Evolutionary conservation across 371 early-diverging fungal species (phyloP).

Genomic region (Fennellomyces sp.): DNA sequence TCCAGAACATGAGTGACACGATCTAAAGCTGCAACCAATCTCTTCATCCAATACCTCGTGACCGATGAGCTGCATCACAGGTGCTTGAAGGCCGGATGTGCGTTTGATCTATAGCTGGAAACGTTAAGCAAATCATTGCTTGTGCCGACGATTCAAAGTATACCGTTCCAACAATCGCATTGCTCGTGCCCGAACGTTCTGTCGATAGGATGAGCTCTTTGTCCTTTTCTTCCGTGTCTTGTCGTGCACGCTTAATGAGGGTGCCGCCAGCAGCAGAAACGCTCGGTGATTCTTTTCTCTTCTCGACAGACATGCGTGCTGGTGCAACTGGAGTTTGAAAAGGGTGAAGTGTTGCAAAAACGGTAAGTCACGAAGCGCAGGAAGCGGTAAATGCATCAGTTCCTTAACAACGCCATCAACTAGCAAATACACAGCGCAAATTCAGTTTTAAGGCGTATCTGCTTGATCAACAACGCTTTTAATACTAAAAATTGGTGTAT

Average conservation of each 20-base stretch:
- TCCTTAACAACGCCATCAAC: too few species aligned
- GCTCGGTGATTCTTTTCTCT: conserved; percentile 51
- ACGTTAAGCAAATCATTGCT: neutral
- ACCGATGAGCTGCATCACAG: conserved; percentile 87
- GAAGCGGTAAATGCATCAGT: too few species aligned
- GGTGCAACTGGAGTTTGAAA: too few species aligned
- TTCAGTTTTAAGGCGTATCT: too few species aligned
- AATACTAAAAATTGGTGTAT: too few species aligned
- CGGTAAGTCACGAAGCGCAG: neutral
- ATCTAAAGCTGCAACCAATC: neutral
- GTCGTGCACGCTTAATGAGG: conserved; percentile 60
- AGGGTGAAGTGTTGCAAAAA: neutral
- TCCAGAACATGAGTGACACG: conserved; percentile 11
- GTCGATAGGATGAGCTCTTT: conserved; percentile 53
- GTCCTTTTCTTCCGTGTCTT: conserved; percentile 31
- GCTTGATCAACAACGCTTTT: too few species aligned
- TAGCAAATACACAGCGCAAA: too few species aligned
- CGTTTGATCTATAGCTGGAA: conserved; percentile 62
- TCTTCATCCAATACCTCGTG: conserved; percentile 55
- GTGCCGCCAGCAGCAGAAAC: conserved; percentile 36
- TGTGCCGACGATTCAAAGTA: conserved; percentile 21
- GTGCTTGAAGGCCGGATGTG: conserved; percentile 85
- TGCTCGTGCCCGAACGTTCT: conserved; percentile 55
- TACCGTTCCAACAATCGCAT: conserved; percentile 67
- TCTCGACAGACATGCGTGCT: conserved; percentile 46